Base-by-base conservation (phyloP, 2,329 filamentous ascomycete species). In the Ramularia endophylla region DNA sequence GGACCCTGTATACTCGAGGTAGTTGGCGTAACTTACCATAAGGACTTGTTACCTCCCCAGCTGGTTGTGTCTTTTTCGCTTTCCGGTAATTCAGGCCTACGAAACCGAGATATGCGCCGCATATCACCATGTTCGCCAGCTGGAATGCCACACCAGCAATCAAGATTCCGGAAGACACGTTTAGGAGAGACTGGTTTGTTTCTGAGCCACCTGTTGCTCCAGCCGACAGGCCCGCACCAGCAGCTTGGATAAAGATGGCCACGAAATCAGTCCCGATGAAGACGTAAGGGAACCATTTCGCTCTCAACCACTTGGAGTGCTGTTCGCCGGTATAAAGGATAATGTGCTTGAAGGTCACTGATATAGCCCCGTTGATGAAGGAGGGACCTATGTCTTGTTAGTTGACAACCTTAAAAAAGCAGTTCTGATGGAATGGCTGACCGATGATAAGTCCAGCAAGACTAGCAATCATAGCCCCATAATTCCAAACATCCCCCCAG, bases 301-400 rank as follows among this genome's bases (percentile, higher is more conserved):
- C 38, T 6, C 30, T 25, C 6, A 40, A 19, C n/a, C n/a, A 17
- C 12, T 34, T 33, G 12, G 31, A 35, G 29, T 40, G 29, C 15
- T 27, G 29, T 9, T 34, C 27, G 25, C 38, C 38, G 29, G 28
- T 33, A 29, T 40, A 40, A 2, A 40, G 29, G n/a, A 35, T 35
- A 27, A 40, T 40, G 29, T 40, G 38, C 29, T 40, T 40, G 38
- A 40, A 40, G 2, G 30, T 31, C 29, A 40, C 38, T n/a, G 29
- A 33, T 8, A 40, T 40, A 18, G 38, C 22, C 11, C 22, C 22
- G 22, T 25, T 25, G 22, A 25, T 25, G 22, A 25, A 25, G 11
- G 6, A 6, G 11, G 22, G 22, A 25, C 22, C 22, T 25, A 6
- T 11, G 11, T 11, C 6, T 25, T 25, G 22, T 25, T 11, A 25